Percentiles rank a stretch among this genome's conserved stretches.
phyloP scores from a whole-genome alignment of 495 filamentous ascomycete species.

The Neurospora hispaniola region DNA sequence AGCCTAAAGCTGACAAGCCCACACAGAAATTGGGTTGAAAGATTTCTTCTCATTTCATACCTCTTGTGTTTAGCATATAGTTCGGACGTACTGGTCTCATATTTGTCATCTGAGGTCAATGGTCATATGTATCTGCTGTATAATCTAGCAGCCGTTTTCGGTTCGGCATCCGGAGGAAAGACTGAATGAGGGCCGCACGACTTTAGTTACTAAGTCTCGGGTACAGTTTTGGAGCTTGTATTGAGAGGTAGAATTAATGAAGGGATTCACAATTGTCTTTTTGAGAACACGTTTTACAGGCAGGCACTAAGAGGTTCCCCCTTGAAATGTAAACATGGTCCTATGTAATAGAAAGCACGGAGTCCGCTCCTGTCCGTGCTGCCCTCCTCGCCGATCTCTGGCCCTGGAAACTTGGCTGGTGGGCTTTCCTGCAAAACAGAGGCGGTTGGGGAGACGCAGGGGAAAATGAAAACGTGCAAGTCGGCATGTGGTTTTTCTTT shows the following conservation, averaged over 20 bases:
- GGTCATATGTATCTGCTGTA: background rate
- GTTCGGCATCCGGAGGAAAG: background rate
- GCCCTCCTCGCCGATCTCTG: background rate
- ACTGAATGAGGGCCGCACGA: background rate
- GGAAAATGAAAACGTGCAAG: background rate
- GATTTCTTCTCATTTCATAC: background rate
- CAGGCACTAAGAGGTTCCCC: background rate
- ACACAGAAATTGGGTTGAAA: background rate
- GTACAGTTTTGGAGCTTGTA: background rate
- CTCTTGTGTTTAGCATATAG: background rate
- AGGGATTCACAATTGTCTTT: background rate
- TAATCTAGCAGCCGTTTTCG: background rate
- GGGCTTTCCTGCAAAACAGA: background rate
- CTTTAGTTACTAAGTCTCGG: background rate
- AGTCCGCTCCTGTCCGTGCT: background rate
- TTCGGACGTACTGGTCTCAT: background rate
- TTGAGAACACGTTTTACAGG: background rate
- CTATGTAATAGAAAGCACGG: background rate
- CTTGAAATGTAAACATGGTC: background rate
- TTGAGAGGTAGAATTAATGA: background rate
- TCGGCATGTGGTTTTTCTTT: background rate
- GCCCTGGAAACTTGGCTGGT: background rate
- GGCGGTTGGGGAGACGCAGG: background rate
- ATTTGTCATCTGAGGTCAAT: background rate
- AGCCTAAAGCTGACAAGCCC: background rate